phyloP scores from a whole-genome alignment of 1,284 basidiomycete genomes.

The Kwoniella shivajii region DNA sequence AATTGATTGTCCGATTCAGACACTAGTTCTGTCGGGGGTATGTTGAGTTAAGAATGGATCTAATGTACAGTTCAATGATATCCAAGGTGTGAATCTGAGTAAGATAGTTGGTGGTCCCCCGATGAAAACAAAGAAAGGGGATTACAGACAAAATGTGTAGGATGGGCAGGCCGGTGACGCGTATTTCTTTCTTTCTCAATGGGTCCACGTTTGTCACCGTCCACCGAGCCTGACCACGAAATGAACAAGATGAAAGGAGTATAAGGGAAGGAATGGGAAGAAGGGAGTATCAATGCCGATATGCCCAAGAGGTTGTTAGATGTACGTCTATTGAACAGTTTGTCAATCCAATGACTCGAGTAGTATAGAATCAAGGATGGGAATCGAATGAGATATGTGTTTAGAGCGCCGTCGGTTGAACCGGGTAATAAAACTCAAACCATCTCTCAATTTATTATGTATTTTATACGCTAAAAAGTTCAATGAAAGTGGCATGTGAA shows the following conservation, averaged over 20 bases:
- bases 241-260: too few relatives aligned
- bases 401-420: too few relatives aligned
- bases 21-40: neutral
- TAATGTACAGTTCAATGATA: neutral
- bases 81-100: too few relatives aligned
- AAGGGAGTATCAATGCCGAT: neutral
- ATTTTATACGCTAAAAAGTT: too few relatives aligned
- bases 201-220: conserved; percentile 3
- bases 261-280: neutral
- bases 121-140: neutral
- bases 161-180: neutral
- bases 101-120: too few relatives aligned
- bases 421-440: too few relatives aligned
- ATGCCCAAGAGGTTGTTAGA: too few relatives aligned
- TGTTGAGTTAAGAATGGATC: neutral
- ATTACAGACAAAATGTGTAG: neutral
- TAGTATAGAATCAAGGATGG: neutral
- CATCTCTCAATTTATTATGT: too few relatives aligned
- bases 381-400: neutral
- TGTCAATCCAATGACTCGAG: too few relatives aligned
- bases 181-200: neutral
- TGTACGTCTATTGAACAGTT: too few relatives aligned
- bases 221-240: too few relatives aligned
- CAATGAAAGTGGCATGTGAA: too few relatives aligned
- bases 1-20: neutral